phyloP scores from a whole-genome alignment of 2,329 filamentous ascomycete species.

The Golovinomyces cichoracearum region DNA sequence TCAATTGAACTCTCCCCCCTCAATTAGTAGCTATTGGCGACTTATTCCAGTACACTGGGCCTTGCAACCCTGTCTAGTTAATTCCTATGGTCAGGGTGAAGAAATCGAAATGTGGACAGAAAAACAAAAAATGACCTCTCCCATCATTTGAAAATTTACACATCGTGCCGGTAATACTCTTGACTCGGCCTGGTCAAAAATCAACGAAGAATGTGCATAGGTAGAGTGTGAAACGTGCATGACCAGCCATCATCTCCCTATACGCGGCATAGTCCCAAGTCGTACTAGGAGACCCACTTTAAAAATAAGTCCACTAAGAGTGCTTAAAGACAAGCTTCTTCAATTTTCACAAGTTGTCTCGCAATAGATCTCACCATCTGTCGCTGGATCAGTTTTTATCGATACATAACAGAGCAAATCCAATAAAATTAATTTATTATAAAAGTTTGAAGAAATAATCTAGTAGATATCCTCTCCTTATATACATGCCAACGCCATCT shows the following conservation, averaged over 20 bases:
- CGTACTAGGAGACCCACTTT: background rate
- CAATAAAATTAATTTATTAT: too few relatives aligned
- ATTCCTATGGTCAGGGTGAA: background rate
- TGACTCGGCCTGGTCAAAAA: background rate
- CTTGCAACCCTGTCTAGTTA: background rate
- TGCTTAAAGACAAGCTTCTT: background rate
- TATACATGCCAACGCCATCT: too few relatives aligned
- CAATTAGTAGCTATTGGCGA: background rate
- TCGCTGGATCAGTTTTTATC: too few relatives aligned
- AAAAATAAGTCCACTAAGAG: background rate
- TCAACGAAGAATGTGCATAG: background rate
- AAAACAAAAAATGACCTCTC: background rate
- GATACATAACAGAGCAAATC: too few relatives aligned
- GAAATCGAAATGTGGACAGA: background rate
- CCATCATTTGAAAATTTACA: background rate
- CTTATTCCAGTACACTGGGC: background rate
- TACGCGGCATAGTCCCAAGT: background rate
- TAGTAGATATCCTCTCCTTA: too few relatives aligned
- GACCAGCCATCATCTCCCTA: background rate
- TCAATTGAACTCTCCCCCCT: background rate
- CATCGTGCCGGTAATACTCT: background rate
- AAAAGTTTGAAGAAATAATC: too few relatives aligned
- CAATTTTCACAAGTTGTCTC: background rate
- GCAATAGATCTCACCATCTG: too few relatives aligned
- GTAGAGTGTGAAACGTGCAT: background rate